These are phyloP conservation scores for Inosperma sp. DNA, from an alignment of 768 basidiomycete genomes.

Conservation along the genomic window DNA sequence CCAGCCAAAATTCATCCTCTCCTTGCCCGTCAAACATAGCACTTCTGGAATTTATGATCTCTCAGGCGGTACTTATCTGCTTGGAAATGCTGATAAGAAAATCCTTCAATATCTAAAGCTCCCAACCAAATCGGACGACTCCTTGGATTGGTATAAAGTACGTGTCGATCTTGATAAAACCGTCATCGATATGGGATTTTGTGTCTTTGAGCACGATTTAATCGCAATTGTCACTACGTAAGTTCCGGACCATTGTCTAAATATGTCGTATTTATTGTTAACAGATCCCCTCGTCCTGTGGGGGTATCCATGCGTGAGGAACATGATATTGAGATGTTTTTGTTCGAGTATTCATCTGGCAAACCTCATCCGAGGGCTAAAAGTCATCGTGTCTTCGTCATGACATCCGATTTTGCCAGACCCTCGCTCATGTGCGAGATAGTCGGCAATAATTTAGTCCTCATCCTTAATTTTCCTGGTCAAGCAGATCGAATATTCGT, in stretches of 20 bases:
- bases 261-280: too few relatives aligned
- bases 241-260: too few relatives aligned
- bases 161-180: constrained; percentile 21
- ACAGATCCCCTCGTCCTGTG: too few relatives aligned
- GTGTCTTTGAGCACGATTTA: constrained; percentile 42
- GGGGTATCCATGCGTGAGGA: too few relatives aligned
- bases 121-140: constrained; percentile 26
- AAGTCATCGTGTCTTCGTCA: constrained; percentile 28
- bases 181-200: constrained; percentile 42
- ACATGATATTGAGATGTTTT: constrained; percentile 22
- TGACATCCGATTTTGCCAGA: constrained; percentile 19
- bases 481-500: constrained; percentile 34
- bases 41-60: constrained; percentile 42
- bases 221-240: constrained; percentile 39
- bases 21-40: constrained; percentile 24
- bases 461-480: constrained; percentile 28
- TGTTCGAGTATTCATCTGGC: constrained; percentile 35
- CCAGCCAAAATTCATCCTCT: constrained; percentile 22
- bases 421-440: constrained; percentile 42
- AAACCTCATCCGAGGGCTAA: constrained; percentile 33
- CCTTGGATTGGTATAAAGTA: constrained; percentile 28
- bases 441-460: constrained; percentile 41
- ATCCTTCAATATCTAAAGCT: constrained; percentile 32
- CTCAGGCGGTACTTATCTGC: constrained; percentile 37
- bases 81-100: constrained; percentile 28